phyloP scores from a whole-genome alignment of 2,329 filamentous ascomycete genomes.

The Colletotrichum spinosum region DNA sequence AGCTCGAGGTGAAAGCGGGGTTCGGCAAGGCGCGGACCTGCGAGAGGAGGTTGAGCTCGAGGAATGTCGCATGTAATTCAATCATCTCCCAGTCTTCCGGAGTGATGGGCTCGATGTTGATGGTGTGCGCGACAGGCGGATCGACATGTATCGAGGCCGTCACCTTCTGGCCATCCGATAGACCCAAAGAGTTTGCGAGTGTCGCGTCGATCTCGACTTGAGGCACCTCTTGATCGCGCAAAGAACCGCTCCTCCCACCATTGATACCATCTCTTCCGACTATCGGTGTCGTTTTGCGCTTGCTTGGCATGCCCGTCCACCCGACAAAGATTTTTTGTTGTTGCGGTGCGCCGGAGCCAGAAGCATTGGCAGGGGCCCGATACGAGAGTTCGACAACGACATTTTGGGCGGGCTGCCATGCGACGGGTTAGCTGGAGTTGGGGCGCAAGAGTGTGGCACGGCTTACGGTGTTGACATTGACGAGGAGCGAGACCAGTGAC shows the following conservation, averaged over 20 bases:
- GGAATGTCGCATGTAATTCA: slow-evolving; percentile 93
- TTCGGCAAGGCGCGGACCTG: slow-evolving; percentile 96
- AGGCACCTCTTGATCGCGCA: slow-evolving; percentile 79
- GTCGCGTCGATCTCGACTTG: slow-evolving; percentile 90
- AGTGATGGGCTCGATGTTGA: slow-evolving; percentile 96
- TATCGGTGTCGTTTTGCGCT: slow-evolving; percentile 79
- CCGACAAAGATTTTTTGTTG: slow-evolving; percentile 80
- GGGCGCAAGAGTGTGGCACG: slow-evolving; percentile 4
- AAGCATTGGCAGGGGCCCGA: slow-evolving; percentile 60
- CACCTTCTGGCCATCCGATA: slow-evolving; percentile 86
- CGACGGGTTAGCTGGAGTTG: background rate
- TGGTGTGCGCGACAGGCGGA: slow-evolving; percentile 89
- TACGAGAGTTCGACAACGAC: slow-evolving; percentile 93
- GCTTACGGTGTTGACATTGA: slow-evolving; percentile 90
- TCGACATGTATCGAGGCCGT: slow-evolving; percentile 82
- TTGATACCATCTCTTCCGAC: slow-evolving; percentile 80
- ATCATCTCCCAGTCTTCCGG: slow-evolving; percentile 99
- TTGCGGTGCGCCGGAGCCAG: slow-evolving; percentile 58
- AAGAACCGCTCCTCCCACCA: slow-evolving; percentile 65
- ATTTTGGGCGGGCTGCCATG: slow-evolving; percentile 85
- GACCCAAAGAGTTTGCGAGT: slow-evolving; percentile 80
- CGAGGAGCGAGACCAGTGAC: slow-evolving; percentile 83
- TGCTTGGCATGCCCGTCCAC: slow-evolving; percentile 98
- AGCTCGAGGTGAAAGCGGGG: slow-evolving; percentile 71
- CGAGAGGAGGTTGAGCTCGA: slow-evolving; percentile 91